Evolutionary conservation across 345 rosid genomes (phyloP).

Genomic region (Rhodamnia argentea): DNA sequence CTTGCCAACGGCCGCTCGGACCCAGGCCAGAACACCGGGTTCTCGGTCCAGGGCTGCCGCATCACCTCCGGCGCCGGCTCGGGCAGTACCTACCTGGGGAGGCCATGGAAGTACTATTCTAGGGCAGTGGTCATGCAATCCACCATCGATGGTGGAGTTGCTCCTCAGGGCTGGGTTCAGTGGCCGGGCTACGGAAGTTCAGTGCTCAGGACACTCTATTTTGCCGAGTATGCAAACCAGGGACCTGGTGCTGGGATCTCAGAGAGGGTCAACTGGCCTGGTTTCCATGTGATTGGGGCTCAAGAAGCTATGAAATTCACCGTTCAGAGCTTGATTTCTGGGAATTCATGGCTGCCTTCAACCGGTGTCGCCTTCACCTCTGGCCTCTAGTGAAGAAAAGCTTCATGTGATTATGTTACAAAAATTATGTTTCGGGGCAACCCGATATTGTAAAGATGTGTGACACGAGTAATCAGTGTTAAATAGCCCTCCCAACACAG

Average conservation of each 20-base stretch:
- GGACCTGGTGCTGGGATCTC: slow-evolving; percentile 41
- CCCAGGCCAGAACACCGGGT: slow-evolving; percentile 69
- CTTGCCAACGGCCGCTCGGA: slow-evolving; percentile 56
- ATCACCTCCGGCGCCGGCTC: slow-evolving; percentile 18
- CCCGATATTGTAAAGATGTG: not conserved
- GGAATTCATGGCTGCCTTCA: slow-evolving; percentile 49
- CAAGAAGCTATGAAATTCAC: slow-evolving; percentile 35
- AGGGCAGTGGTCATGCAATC: slow-evolving; percentile 65
- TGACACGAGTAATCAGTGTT: not conserved
- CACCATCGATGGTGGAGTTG: slow-evolving; percentile 32
- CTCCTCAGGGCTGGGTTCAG: slow-evolving; percentile 55
- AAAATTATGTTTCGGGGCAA: not conserved
- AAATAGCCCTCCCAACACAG: not conserved
- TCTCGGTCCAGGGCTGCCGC: slow-evolving; percentile 46
- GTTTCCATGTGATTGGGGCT: slow-evolving; percentile 34
- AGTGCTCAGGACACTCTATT: slow-evolving; percentile 22
- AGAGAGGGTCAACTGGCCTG: slow-evolving; percentile 35
- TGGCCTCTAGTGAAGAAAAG: slow-evolving; percentile 23
- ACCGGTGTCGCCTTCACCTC: slow-evolving; percentile 44
- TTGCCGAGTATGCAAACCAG: slow-evolving; percentile 34
- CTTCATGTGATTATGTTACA: not conserved
- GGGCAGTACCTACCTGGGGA: slow-evolving; percentile 41
- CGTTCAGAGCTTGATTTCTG: slow-evolving; percentile 30
- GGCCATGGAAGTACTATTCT: slow-evolving; percentile 77
- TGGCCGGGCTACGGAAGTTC: slow-evolving; percentile 43